A percentile compares a stretch with the other conserved stretches of the same genome.
Evolutionary conservation across 768 basidiomycete genomes (phyloP).

Genomic region (Russula olivacea): DNA sequence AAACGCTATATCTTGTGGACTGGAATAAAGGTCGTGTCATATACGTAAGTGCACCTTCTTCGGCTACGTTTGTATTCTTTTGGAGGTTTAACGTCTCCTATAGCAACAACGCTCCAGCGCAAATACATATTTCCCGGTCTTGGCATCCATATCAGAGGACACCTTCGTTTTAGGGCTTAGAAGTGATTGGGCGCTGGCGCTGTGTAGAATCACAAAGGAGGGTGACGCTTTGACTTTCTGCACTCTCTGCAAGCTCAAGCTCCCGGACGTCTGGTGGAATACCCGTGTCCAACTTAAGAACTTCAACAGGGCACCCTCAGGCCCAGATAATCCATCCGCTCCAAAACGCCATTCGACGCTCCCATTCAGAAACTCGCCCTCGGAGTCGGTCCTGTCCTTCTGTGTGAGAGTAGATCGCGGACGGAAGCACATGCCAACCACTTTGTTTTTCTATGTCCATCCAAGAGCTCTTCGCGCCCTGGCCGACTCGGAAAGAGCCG

Average conservation of each 20-base stretch:
- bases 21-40: slow-evolving; percentile 6
- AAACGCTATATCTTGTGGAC: slow-evolving; percentile 13
- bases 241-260: slow-evolving; percentile 13
- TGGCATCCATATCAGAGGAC: slow-evolving; percentile 13
- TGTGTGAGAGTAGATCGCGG: not conserved
- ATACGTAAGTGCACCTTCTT: not conserved
- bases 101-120: slow-evolving; percentile 1
- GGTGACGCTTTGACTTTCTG: not conserved
- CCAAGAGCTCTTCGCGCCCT: slow-evolving; percentile 3
- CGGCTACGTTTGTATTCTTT: not conserved
- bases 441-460: slow-evolving; percentile 8
- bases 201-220: slow-evolving; percentile 7
- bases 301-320: not conserved
- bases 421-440: not conserved
- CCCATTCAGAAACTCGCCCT: slow-evolving; percentile 15
- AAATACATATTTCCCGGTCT: slow-evolving; percentile 8
- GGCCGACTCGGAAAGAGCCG: not conserved
- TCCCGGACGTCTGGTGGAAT: not conserved
- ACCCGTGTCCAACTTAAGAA: not conserved
- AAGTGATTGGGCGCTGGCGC: slow-evolving; percentile 15
- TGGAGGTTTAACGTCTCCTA: not conserved
- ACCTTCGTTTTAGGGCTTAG: slow-evolving; percentile 2
- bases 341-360: not conserved
- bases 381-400: slow-evolving; percentile 16
- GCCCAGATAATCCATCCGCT: not conserved